Percentiles rank a stretch among this genome's conserved stretches.
These are phyloP conservation scores for Hypoxylon sp. DNA, from an alignment of 2,329 filamentous ascomycete genomes.

Conservation along the genomic window DNA sequence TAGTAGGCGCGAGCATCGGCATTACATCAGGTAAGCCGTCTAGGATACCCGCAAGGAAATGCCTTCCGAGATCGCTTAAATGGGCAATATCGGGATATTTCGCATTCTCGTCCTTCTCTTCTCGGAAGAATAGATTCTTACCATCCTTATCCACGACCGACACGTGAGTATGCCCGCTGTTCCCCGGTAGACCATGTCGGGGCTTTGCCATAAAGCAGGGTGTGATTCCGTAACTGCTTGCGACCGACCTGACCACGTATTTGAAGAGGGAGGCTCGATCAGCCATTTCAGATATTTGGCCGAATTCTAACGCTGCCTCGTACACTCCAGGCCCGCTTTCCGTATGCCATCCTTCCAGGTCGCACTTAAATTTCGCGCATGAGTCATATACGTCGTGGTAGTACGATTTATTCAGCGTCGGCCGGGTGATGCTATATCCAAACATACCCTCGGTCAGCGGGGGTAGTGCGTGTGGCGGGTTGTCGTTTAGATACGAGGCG, in stretches of 20 bases:
- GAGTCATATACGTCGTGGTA: slow-evolving; percentile 83
- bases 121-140: slow-evolving; percentile 86
- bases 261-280: slow-evolving; percentile 95
- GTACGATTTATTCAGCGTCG: slow-evolving; percentile 85
- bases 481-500: slow-evolving; percentile 75
- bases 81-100: slow-evolving; percentile 81
- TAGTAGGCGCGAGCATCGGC: slow-evolving; percentile 92
- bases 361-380: slow-evolving; percentile 78
- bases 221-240: slow-evolving; percentile 89
- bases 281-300: slow-evolving; percentile 89
- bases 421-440: slow-evolving; percentile 83
- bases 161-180: slow-evolving; percentile 96
- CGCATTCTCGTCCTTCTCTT: slow-evolving; percentile 78
- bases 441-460: slow-evolving; percentile 86
- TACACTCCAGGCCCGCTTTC: slow-evolving; percentile 90
- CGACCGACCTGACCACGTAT: slow-evolving; percentile 90
- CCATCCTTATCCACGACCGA: slow-evolving; percentile 86
- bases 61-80: slow-evolving; percentile 88
- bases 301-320: slow-evolving; percentile 94
- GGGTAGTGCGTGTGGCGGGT: slow-evolving; percentile 75
- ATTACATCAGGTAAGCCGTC: slow-evolving; percentile 94
- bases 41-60: slow-evolving; percentile 93
- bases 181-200: slow-evolving; percentile 89
- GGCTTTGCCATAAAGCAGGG: slow-evolving; percentile 99
- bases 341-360: slow-evolving; percentile 87